These are phyloP conservation scores for Ensete glaucum DNA, from an alignment of 176 grass and related monocot species.

Conservation along the genomic window DNA sequence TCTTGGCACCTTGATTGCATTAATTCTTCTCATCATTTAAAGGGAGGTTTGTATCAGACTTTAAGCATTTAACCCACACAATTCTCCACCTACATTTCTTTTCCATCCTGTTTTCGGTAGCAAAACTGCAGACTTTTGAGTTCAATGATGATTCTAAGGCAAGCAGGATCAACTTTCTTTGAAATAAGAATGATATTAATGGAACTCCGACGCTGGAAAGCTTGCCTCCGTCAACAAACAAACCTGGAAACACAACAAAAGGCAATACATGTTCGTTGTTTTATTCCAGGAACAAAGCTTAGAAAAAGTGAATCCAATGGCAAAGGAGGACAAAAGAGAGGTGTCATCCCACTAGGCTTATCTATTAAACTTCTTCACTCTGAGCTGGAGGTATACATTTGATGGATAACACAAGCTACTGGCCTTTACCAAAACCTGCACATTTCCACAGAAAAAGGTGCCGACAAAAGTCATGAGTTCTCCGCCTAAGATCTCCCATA, in stretches of 20 bases:
- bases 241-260: neutral
- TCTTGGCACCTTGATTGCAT: too few species aligned
- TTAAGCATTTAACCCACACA: too few species aligned
- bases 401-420: too few species aligned
- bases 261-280: neutral
- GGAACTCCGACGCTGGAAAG: neutral
- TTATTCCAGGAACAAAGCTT: neutral
- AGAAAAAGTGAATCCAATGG: neutral
- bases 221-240: neutral
- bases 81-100: too few species aligned
- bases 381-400: too few species aligned
- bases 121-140: too few species aligned
- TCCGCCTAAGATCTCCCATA: too few species aligned
- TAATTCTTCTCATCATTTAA: neutral
- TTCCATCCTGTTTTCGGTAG: too few species aligned
- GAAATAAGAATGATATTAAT: neutral
- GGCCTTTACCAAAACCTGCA: neutral
- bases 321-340: neutral
- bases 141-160: too few species aligned
- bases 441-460: neutral
- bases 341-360: neutral
- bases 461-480: neutral
- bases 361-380: too few species aligned
- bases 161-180: too few species aligned
- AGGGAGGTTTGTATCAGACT: too few species aligned